Base-by-base conservation (phyloP, 768 basidiomycete species). In the Krasilnikovozyma curviuscula region DNA sequence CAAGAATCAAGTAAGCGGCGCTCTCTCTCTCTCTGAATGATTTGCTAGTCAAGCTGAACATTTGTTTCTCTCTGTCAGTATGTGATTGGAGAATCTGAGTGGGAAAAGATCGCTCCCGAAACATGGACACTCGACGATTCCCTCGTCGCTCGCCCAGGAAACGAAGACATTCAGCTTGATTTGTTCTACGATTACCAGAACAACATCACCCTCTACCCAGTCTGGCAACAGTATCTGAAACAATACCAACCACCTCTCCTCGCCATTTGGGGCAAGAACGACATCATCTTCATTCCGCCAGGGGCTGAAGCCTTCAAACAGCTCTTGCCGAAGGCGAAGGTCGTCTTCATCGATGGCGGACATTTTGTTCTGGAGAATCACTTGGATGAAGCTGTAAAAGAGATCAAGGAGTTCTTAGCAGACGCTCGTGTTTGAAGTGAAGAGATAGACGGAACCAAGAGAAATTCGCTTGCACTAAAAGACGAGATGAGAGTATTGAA, bases 221-320 rank as follows among this genome's bases (percentile, higher is more conserved):
- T 57, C 13, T 71, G 69, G 61, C 71, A 73, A 12, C 54, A 64
- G 40, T 73, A 67, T 50, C 63, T 74, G 54, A 57, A 62, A 18
- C 52, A 63, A 31, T 57, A 61, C 52, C 59, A 68, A 44, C 66
- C 69, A 18, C 68, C 69, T 1, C 51, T 71, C 14, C 63, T 73
- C 2, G 71, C 66, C 0, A 60, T 71, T 5, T 73, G 73, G 73
- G 73, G 71, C 7, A 66, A 61, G 52, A 64, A 68, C 50, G 73
- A 74, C 50, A 29, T 46, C 6, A 61, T 69, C 46, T 73, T 73
- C 62, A 49, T 67, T 19, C 63, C 66, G 8, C 50, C 65, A 0
- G 71, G 71, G 2, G 73, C 70, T 0, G 63, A 70, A 52, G 70
- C 70, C 18, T 73, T 59, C 61, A 67, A 65, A 55, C 61, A 50